Evolutionary conservation across 2,329 filamentous ascomycete genomes (phyloP).

Genomic region (Ascochyta pisi): DNA sequence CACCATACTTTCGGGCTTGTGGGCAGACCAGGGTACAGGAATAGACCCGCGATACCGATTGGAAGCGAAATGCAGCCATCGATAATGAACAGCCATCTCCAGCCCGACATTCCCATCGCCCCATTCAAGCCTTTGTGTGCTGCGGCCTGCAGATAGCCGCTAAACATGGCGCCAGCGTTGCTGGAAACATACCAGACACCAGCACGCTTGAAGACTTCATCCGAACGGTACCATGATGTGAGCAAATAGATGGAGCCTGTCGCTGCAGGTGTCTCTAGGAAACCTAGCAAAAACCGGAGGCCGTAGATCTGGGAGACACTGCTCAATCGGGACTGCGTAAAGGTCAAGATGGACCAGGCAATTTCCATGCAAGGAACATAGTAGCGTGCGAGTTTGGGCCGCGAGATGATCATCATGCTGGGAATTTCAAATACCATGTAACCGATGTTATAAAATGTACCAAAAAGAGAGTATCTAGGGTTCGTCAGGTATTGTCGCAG

Average conservation of each 20-base stretch:
- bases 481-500: not conserved
- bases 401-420: slow-evolving; percentile 42
- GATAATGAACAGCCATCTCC: slow-evolving; percentile 61
- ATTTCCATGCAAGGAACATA: slow-evolving; percentile 44
- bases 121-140: slow-evolving; percentile 59
- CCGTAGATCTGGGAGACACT: slow-evolving; percentile 44
- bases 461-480: slow-evolving; percentile 53
- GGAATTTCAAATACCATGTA: slow-evolving; percentile 46
- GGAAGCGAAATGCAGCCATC: slow-evolving; percentile 63
- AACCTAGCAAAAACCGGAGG: slow-evolving; percentile 42
- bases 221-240: slow-evolving; percentile 48
- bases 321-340: slow-evolving; percentile 39
- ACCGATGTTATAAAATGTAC: slow-evolving; percentile 52
- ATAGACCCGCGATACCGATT: slow-evolving; percentile 59
- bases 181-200: slow-evolving; percentile 60
- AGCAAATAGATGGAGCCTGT: slow-evolving; percentile 40
- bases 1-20: slow-evolving; percentile 58
- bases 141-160: slow-evolving; percentile 61
- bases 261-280: slow-evolving; percentile 37
- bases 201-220: slow-evolving; percentile 59
- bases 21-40: slow-evolving; percentile 59
- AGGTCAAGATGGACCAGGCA: slow-evolving; percentile 45
- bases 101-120: slow-evolving; percentile 46
- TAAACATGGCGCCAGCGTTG: slow-evolving; percentile 59
- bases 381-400: slow-evolving; percentile 41